Percentiles rank a stretch among this genome's conserved stretches.
Evolutionary conservation across 2,329 filamentous ascomycete genomes (phyloP).

Genomic region (Ceratocystis cacaofunesta): DNA sequence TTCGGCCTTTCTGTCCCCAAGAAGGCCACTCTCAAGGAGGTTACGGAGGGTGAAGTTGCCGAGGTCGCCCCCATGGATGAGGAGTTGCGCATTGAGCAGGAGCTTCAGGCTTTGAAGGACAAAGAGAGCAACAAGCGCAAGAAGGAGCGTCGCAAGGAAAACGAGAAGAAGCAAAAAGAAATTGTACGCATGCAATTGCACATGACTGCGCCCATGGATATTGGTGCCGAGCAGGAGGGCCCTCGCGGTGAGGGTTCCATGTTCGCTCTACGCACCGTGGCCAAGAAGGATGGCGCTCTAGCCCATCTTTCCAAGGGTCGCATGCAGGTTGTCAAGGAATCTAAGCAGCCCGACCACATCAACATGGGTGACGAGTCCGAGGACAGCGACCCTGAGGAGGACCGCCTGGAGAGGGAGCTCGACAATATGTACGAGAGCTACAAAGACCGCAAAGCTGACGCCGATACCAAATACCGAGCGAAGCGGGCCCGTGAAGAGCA

Average conservation of each 20-base stretch:
- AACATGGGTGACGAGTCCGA: constrained; percentile 47
- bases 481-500: constrained; percentile 75
- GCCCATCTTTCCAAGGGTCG: constrained; percentile 51
- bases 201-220: constrained; percentile 92
- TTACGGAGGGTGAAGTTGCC: constrained; percentile 53
- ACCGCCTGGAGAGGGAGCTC: constrained; percentile 68
- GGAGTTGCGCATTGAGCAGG: constrained; percentile 77
- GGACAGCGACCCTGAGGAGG: constrained; percentile 63
- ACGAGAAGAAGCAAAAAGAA: constrained; percentile 87
- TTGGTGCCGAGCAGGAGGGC: constrained; percentile 76
- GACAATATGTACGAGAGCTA: constrained; percentile 81
- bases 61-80: constrained; percentile 87
- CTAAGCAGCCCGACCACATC: constrained; percentile 33
- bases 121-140: constrained; percentile 63
- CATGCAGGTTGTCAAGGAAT: constrained; percentile 54
- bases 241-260: constrained; percentile 67
- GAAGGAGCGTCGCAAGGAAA: constrained; percentile 71
- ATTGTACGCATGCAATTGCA: constrained; percentile 94
- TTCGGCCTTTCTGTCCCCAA: constrained; percentile 68
- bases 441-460: constrained; percentile 60
- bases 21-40: constrained; percentile 38
- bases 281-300: constrained; percentile 53
- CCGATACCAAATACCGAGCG: constrained; percentile 75
- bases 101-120: constrained; percentile 69
- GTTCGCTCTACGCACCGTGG: constrained; percentile 70